Conservation (phyloP, 2,329 filamentous ascomycete species). For the Eutypella sp. region DNA sequence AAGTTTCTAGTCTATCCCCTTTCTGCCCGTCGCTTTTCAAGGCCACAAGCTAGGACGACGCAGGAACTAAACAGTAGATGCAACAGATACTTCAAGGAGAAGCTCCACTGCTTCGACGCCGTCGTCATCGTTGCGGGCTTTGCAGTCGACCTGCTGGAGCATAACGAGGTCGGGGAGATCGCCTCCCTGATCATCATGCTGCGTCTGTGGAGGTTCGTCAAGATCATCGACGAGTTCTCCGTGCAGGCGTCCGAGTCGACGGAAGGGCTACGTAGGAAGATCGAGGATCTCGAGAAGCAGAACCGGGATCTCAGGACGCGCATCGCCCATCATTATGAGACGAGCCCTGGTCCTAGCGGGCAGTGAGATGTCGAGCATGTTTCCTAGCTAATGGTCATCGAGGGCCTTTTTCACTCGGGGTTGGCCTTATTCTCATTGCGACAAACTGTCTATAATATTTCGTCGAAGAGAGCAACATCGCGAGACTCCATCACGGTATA, state of each 20-base stretch:
- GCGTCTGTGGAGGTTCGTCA: constrained; percentile 64
- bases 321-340: constrained; percentile 1
- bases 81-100: constrained; percentile 48
- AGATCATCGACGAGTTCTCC: constrained; percentile 65
- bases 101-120: constrained; percentile 62
- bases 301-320: constrained; percentile 30
- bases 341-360: too few species aligned
- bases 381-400: too few species aligned
- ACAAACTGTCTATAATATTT: too few species aligned
- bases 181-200: constrained; percentile 62
- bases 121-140: constrained; percentile 58
- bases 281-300: constrained; percentile 48
- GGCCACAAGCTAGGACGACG: not conserved
- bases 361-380: too few species aligned
- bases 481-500: too few species aligned
- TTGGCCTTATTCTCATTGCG: too few species aligned
- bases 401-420: too few species aligned
- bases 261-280: constrained; percentile 48
- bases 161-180: constrained; percentile 57
- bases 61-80: not conserved
- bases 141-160: constrained; percentile 54
- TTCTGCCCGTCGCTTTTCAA: not conserved
- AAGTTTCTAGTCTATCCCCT: constrained; percentile 21
- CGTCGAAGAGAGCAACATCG: too few species aligned
- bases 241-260: constrained; percentile 59